Percentiles rank a stretch among this genome's conserved stretches.
Conservation (phyloP, 2,329 filamentous ascomycete genomes). For the Monilinia vaccinii-corymbosi region DNA sequence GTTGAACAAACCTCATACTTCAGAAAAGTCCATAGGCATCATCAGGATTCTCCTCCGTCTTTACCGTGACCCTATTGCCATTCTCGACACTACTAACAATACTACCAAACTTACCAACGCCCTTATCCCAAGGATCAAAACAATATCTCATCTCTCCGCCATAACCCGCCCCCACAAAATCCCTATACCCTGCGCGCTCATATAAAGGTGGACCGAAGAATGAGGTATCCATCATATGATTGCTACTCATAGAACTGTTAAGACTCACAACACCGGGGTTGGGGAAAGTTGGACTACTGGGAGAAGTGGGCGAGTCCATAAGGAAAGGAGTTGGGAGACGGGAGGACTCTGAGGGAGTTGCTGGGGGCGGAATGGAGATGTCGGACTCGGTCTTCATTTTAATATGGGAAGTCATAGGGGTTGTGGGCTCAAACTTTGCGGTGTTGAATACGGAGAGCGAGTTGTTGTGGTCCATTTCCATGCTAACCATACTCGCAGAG, state of each 20-base stretch:
- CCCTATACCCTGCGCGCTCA: not conserved
- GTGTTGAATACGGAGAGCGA: not conserved
- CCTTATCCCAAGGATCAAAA: not conserved
- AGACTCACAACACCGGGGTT: not conserved
- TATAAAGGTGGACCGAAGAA: not conserved
- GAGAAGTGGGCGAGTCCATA: not conserved
- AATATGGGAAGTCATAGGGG: not conserved
- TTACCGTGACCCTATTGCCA: not conserved
- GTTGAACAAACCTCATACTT: not conserved
- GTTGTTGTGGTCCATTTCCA: not conserved
- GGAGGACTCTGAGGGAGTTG: not conserved
- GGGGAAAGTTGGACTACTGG: not conserved
- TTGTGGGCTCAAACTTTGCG: not conserved
- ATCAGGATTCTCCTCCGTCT: not conserved
- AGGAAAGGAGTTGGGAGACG: not conserved
- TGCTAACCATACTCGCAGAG: not conserved
- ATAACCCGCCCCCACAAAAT: not conserved
- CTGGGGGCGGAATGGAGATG: not conserved
- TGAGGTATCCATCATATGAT: not conserved
- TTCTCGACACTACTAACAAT: not conserved
- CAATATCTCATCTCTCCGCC: not conserved
- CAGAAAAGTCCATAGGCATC: not conserved
- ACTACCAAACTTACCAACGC: not conserved
- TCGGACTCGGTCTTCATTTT: slow-evolving; percentile 1
- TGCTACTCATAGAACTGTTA: not conserved